Percentiles rank a stretch among this genome's conserved stretches.
Evolutionary conservation across 2,329 filamentous ascomycete species (phyloP).

Genomic region (Ophioceras dolichostomum): DNA sequence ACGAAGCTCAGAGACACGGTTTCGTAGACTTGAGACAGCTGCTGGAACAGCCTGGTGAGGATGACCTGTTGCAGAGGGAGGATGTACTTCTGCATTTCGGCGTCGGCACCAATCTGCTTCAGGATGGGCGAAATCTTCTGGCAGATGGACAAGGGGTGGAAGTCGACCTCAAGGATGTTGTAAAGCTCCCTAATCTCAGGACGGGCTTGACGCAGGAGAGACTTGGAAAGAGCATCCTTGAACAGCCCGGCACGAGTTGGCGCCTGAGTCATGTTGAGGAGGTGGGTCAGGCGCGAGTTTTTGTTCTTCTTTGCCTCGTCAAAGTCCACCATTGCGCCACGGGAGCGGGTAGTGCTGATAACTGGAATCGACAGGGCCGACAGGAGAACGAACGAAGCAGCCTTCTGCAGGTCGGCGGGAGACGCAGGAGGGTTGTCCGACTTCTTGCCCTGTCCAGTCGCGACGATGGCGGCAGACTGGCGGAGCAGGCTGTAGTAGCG

Average conservation of each 20-base stretch:
- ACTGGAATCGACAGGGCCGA: constrained; percentile 96
- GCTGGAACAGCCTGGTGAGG: constrained; percentile 94
- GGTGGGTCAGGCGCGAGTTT: constrained; percentile 91
- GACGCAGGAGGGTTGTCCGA: constrained; percentile 84
- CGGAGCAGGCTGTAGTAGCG: constrained; percentile 94
- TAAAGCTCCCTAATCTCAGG: constrained; percentile 95
- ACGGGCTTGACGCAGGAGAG: constrained; percentile 79
- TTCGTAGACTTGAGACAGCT: constrained; percentile 97
- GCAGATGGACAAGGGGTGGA: constrained; percentile 97
- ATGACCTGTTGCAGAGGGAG: constrained; percentile 95
- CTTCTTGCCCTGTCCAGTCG: constrained; percentile 79
- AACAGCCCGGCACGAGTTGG: constrained; percentile 85
- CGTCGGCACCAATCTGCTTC: constrained; percentile 80
- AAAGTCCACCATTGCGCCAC: constrained; percentile 90
- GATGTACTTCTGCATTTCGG: constrained; percentile 97
- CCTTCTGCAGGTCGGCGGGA: constrained; percentile 85
- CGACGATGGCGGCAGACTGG: constrained; percentile 73
- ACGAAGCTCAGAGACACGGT: constrained; percentile 93
- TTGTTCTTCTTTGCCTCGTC: constrained; percentile 98
- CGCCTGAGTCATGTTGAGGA: constrained; percentile 82
- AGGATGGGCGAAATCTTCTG: constrained; percentile 97
- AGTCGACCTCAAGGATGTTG: constrained; percentile 98
- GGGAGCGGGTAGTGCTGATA: constrained; percentile 94
- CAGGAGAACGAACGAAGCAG: constrained; percentile 88
- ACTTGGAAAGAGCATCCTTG: constrained; percentile 92